Evolutionary conservation across 163 green algal genomes (phyloP), one percentile per base, ranked within the genome.

Genomic region (Botryococcus braunii): DNA sequence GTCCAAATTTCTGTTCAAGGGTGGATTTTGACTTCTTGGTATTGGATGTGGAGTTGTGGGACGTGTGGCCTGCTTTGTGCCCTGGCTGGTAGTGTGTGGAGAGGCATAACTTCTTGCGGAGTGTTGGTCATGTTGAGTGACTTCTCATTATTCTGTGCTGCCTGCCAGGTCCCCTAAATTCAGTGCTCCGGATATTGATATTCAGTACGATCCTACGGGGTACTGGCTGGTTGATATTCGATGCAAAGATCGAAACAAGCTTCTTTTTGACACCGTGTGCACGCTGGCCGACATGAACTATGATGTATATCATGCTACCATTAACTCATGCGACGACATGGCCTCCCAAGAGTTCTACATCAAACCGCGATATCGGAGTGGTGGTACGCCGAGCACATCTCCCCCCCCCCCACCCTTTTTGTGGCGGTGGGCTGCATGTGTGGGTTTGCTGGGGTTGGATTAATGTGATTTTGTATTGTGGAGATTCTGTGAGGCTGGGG

Each of bases 251-350:
- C 76, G 91, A 25, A 88, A 84, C 69, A 97, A 96, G 83, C 85
- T 99, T 27, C 91, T 99, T 40, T 98, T 98, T 70, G 93, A 99
- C 79, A 83, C 83, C 38, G 75, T 86, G 9, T 93, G 93, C 81
- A 98, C 93, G 0, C 81, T 98, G 39, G 86, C 88, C 0, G 93
- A 98, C 81, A 83, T 97, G 78, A 79, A 93, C 58, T 97, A 95
- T 69, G 91, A 97, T 68, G 87, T 98, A 23, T 97, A 88, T 73
- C 93, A 98, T 72, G 93, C 85, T 5, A 95, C 92, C 29, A 92
- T 98, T 39, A 89, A 97, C 76, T 55, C 36, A 38, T 3, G 31
- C 1, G 77, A 89, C 21, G 72, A 76, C 31, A 59, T 49, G 27
- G 87, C 89, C 4, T 75, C 65, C 49, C 92, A 97, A 80, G 92